phyloP scores from a whole-genome alignment of 73 alveolate genomes.

The Paramecium tetraurelia region DNA sequence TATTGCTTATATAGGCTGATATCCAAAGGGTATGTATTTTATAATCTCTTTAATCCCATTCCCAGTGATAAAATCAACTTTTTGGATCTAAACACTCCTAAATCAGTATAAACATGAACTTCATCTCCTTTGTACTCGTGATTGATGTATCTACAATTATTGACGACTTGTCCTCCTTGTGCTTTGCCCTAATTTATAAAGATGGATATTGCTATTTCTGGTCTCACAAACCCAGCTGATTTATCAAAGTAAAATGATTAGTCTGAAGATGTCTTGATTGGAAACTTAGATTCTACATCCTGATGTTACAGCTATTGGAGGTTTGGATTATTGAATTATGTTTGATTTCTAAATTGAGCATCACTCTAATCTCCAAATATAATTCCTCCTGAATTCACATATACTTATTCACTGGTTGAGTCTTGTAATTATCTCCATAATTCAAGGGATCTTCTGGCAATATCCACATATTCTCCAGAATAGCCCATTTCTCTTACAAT shows the following conservation, averaged over 20 bases:
- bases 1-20: background rate
- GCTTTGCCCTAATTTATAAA: background rate
- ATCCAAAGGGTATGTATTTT: background rate
- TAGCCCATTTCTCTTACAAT: constrained; percentile 25
- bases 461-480: background rate
- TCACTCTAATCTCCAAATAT: background rate
- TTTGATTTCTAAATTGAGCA: background rate
- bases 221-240: constrained; percentile 21
- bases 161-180: background rate
- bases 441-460: background rate
- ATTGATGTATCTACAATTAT: constrained; percentile 2
- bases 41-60: background rate
- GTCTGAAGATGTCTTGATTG: background rate
- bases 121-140: background rate
- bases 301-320: background rate
- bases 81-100: background rate
- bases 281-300: background rate
- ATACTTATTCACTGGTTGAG: background rate
- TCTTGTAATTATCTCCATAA: constrained; percentile 23
- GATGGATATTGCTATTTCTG: background rate
- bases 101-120: constrained; percentile 5
- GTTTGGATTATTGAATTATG: background rate
- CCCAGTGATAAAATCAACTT: constrained; percentile 3
- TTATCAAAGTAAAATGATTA: background rate
- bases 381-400: constrained; percentile 23